Evolutionary conservation across 805 yeast genomes (phyloP).

Genomic region (Lipomyces oligophaga): DNA sequence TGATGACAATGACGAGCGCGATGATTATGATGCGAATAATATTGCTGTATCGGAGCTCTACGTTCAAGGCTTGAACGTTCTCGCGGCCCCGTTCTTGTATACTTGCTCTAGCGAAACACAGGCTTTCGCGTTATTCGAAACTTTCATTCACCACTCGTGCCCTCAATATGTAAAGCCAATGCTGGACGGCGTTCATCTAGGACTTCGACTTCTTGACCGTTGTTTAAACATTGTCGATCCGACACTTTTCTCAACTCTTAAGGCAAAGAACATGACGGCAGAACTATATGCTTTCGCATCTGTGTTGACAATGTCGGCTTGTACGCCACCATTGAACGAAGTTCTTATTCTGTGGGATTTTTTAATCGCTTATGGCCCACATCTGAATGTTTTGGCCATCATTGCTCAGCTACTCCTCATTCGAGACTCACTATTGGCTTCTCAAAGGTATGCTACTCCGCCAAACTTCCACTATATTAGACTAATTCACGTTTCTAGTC

Average conservation of each 20-base stretch:
- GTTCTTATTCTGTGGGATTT: conserved; percentile 85
- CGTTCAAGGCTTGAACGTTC: conserved; percentile 90
- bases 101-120: conserved; percentile 78
- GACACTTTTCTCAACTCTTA: conserved; percentile 55
- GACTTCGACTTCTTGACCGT: conserved; percentile 63
- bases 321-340: conserved; percentile 78
- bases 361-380: conserved; percentile 84
- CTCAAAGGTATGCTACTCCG: conserved; percentile 37
- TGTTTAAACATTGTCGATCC: conserved; percentile 72
- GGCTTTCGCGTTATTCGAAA: conserved; percentile 69
- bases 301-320: conserved; percentile 77
- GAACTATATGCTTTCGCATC: conserved; percentile 78
- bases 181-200: conserved; percentile 77
- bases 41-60: conserved; percentile 41
- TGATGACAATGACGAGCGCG: conserved; percentile 31
- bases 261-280: conserved; percentile 66
- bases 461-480: neutral
- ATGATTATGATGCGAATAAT: neutral
- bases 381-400: conserved; percentile 76
- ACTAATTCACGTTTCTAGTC: conserved; percentile 36
- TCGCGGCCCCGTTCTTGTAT: conserved; percentile 78
- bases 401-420: conserved; percentile 77
- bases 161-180: conserved; percentile 77
- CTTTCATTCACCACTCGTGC: conserved; percentile 57
- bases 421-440: conserved; percentile 56